Conservation (phyloP, 2,329 filamentous ascomycete genomes). For the Colletotrichum trifolii region DNA sequence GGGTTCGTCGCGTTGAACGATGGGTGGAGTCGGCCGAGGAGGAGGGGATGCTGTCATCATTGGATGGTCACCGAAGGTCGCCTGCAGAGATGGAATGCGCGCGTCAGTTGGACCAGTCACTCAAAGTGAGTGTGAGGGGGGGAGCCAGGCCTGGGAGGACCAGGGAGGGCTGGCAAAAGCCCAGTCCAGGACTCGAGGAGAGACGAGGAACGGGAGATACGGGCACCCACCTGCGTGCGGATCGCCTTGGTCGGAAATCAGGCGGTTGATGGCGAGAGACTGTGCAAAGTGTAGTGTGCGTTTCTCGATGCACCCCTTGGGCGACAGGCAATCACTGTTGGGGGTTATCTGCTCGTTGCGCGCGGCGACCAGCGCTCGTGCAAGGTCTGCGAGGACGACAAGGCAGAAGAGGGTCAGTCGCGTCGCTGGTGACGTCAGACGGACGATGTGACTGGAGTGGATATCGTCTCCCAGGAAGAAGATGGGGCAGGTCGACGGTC, state of each 20-base stretch:
- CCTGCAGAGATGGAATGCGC: slow-evolving; percentile 9
- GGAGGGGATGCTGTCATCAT: slow-evolving; percentile 34
- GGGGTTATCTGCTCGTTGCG: slow-evolving; percentile 22
- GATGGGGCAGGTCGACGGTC: slow-evolving; percentile 26
- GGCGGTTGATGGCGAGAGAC: slow-evolving; percentile 17
- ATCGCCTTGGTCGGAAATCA: slow-evolving; percentile 23
- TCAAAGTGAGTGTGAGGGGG: slow-evolving; percentile 13
- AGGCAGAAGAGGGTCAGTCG: slow-evolving; percentile 15
- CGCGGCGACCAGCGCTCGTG: slow-evolving; percentile 17
- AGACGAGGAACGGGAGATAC: slow-evolving; percentile 19
- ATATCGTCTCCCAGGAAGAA: slow-evolving; percentile 15
- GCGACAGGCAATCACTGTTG: slow-evolving; percentile 2
- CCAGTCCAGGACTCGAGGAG: slow-evolving; percentile 5
- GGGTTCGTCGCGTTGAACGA: slow-evolving; percentile 24
- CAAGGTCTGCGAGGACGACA: slow-evolving; percentile 21
- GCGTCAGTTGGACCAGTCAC: slow-evolving; percentile 23
- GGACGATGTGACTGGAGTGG: slow-evolving; percentile 18
- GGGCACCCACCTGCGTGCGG: slow-evolving; percentile 29
- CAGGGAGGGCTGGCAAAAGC: too few relatives aligned
- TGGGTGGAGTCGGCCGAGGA: slow-evolving; percentile 32
- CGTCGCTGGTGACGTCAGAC: slow-evolving; percentile 31
- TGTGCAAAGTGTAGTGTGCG: slow-evolving; percentile 13
- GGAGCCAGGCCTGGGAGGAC: slow-evolving; percentile 10
- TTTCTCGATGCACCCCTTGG: slow-evolving; percentile 26
- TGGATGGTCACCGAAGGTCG: slow-evolving; percentile 15